phyloP scores from a whole-genome alignment of 495 filamentous ascomycete species.

The Hypoxylon trugodes region DNA sequence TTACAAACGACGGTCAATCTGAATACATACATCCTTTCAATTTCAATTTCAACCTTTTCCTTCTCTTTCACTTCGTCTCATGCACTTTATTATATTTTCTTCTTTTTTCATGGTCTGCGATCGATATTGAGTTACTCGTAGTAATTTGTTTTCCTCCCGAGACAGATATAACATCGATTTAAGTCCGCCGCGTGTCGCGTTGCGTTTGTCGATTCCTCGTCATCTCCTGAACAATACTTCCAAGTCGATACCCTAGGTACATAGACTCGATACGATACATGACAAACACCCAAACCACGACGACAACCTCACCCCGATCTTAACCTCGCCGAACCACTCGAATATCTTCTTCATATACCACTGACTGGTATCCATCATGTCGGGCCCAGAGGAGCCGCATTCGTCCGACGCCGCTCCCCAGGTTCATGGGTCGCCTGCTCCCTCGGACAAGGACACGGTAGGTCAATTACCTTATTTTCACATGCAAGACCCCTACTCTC shows the following conservation, averaged over 20 bases:
- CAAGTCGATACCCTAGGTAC: neutral
- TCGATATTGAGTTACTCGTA: conserved; percentile 30
- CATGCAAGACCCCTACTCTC: conserved; percentile 8
- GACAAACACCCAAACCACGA: conserved; percentile 1
- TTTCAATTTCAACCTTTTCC: conserved; percentile 19
- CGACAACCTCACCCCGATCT: conserved; percentile 7
- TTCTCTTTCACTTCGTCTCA: conserved; percentile 15
- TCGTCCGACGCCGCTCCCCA: conserved; percentile 36
- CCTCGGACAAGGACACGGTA: conserved; percentile 54
- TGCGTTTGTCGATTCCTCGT: conserved; percentile 19
- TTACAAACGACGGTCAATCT: conserved; percentile 38
- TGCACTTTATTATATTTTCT: conserved; percentile 25
- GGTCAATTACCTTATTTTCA: conserved; percentile 27
- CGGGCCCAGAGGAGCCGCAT: conserved; percentile 38
- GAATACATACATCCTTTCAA: conserved; percentile 17
- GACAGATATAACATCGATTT: neutral
- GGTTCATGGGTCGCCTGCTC: conserved; percentile 35
- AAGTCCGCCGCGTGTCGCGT: conserved; percentile 25
- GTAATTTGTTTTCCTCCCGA: conserved; percentile 9
- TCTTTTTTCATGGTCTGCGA: conserved; percentile 35
- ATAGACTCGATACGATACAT: conserved; percentile 25
- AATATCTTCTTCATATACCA: conserved; percentile 3
- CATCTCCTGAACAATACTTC: conserved; percentile 17
- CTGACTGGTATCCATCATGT: conserved; percentile 35
- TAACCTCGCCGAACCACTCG: neutral